Percentiles rank a stretch among this genome's conserved stretches.
phyloP scores from a whole-genome alignment of 768 basidiomycete species.

The Tricholoma hemisulphureum region DNA sequence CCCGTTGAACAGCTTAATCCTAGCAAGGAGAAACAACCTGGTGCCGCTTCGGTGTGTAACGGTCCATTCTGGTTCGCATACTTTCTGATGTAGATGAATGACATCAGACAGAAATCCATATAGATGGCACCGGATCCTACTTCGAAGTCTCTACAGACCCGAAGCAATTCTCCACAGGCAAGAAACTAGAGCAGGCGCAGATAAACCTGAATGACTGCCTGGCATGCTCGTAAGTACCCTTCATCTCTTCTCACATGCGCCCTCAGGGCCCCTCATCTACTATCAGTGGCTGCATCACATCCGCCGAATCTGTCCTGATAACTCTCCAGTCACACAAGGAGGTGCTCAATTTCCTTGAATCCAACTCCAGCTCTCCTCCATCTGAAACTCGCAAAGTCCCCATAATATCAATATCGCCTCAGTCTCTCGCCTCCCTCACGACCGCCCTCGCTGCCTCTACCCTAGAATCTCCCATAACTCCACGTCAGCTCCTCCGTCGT shows the following conservation, averaged over 20 bases:
- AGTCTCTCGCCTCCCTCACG: constrained; percentile 79
- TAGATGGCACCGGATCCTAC: constrained; percentile 83
- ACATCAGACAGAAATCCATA: constrained; percentile 85
- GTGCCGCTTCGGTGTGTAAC: constrained; percentile 36
- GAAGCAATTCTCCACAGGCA: constrained; percentile 24
- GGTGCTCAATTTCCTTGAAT: constrained; percentile 74
- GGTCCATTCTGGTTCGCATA: neutral
- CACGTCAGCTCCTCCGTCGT: constrained; percentile 64
- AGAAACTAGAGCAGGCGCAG: constrained; percentile 88
- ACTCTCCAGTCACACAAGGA: constrained; percentile 94
- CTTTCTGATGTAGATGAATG: constrained; percentile 4
- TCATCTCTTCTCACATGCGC: neutral
- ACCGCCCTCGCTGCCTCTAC: constrained; percentile 60
- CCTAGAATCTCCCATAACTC: constrained; percentile 41
- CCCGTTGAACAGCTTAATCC: constrained; percentile 63
- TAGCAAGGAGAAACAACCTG: constrained; percentile 28
- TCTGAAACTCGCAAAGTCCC: constrained; percentile 51
- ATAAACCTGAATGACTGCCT: constrained; percentile 97
- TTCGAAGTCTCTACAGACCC: constrained; percentile 66
- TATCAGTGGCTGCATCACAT: constrained; percentile 92
- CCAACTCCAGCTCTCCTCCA: constrained; percentile 37
- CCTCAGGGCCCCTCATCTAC: neutral
- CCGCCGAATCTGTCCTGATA: constrained; percentile 95
- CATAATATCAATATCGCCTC: constrained; percentile 86
- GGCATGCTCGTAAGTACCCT: constrained; percentile 81